phyloP scores from a whole-genome alignment of 768 basidiomycete species.

The Pseudohyphozyma bogoriensis region DNA sequence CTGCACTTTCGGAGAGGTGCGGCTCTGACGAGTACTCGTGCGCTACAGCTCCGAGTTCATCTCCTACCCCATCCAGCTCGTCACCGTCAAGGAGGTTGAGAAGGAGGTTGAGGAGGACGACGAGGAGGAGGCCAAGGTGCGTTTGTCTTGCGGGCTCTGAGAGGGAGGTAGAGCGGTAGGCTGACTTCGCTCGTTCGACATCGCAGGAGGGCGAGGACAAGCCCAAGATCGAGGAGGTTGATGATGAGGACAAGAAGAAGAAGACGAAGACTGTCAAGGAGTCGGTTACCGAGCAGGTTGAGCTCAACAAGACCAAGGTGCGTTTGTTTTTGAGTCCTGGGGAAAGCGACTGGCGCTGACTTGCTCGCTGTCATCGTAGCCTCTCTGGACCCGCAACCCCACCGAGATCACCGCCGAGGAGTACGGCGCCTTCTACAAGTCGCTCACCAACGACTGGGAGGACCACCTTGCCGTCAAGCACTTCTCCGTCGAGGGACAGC shows the following conservation, averaged over 20 bases:
- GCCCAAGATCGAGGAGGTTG: constrained; percentile 56
- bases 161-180: not conserved
- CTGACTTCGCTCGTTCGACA: not conserved
- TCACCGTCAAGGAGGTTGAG: constrained; percentile 98
- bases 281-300: constrained; percentile 70
- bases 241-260: constrained; percentile 53
- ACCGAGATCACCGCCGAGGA: constrained; percentile 85
- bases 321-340: too few species aligned
- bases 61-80: constrained; percentile 96
- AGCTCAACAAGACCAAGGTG: constrained; percentile 99
- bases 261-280: constrained; percentile 75
- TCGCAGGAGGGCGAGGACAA: constrained; percentile 59
- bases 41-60: constrained; percentile 99
- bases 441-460: constrained; percentile 99
- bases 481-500: constrained; percentile 99
- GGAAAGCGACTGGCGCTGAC: too few species aligned
- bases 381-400: constrained; percentile 98
- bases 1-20: too few species aligned
- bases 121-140: constrained; percentile 50
- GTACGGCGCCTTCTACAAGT: constrained; percentile 97
- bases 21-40: too few species aligned
- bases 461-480: constrained; percentile 99
- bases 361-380: too few species aligned
- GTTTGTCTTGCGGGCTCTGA: not conserved
- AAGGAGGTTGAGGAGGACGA: constrained; percentile 58